Conservation (phyloP, 78 protist species). For the Corallochytrium limacisporum region DNA sequence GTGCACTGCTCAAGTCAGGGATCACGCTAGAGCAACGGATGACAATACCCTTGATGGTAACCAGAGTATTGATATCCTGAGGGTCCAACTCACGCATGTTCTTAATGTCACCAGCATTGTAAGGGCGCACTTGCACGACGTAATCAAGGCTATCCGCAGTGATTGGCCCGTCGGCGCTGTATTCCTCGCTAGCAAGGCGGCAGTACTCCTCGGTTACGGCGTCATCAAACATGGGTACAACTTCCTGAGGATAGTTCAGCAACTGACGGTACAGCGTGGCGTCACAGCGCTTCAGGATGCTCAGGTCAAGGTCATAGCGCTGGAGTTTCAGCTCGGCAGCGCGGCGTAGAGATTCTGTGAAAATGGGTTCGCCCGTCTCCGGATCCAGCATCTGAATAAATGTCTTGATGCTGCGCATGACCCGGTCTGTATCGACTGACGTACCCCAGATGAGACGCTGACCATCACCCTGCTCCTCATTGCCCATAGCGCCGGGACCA, state of each 20-base stretch:
- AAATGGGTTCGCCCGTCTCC: too few species aligned
- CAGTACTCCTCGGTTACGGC: neutral
- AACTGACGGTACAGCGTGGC: neutral
- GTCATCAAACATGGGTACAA: conserved; percentile 3
- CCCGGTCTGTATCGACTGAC: too few species aligned
- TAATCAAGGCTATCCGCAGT: neutral
- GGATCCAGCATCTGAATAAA: too few species aligned
- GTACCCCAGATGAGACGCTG: too few species aligned
- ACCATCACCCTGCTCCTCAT: too few species aligned
- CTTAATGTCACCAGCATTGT: conserved; percentile 21
- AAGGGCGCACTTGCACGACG: conserved; percentile 8
- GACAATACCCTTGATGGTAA: conserved; percentile 83
- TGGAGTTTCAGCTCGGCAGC: neutral
- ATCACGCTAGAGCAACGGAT: conserved; percentile 51
- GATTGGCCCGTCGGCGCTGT: neutral
- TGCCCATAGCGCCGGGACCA: too few species aligned
- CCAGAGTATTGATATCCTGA: conserved; percentile 62
- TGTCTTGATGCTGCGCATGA: too few species aligned
- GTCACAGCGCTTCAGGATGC: neutral
- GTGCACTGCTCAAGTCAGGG: conserved; percentile 53
- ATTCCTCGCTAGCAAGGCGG: neutral
- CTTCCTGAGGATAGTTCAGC: conserved; percentile 7
- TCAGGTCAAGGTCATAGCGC: neutral
- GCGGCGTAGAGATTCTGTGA: neutral
- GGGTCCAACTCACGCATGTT: conserved; percentile 76